These are phyloP conservation scores for Psilocybe cubensis DNA, from an alignment of 768 basidiomycete species.

Conservation along the genomic window DNA sequence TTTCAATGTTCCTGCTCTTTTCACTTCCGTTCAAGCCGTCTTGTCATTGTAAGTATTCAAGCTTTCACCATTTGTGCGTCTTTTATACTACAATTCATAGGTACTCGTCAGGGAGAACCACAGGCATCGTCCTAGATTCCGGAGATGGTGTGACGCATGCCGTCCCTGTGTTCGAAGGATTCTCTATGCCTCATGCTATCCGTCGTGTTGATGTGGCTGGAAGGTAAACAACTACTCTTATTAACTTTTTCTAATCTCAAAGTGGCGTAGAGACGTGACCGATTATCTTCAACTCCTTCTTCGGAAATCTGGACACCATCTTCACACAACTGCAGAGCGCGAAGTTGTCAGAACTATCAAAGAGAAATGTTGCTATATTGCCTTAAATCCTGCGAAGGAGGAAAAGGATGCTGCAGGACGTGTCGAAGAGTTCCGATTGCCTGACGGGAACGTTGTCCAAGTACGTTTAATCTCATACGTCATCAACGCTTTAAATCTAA, in stretches of 20 bases:
- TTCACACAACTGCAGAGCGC: slow-evolving; percentile 96
- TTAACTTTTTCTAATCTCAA: slow-evolving; percentile 19
- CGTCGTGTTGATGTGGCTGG: slow-evolving; percentile 96
- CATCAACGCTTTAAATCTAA: slow-evolving; percentile 15
- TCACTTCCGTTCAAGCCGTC: slow-evolving; percentile 96
- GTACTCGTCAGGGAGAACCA: slow-evolving; percentile 97
- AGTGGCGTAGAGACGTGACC: slow-evolving; percentile 82
- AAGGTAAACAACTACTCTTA: slow-evolving; percentile 53
- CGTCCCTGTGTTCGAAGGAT: slow-evolving; percentile 98
- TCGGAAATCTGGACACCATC: slow-evolving; percentile 91
- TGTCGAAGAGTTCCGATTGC: slow-evolving; percentile 87
- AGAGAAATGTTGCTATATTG: slow-evolving; percentile 97
- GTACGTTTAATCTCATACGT: slow-evolving; percentile 42
- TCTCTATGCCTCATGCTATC: slow-evolving; percentile 99
- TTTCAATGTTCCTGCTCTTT: slow-evolving; percentile 98
- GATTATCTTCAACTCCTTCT: slow-evolving; percentile 94
- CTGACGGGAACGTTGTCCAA: slow-evolving; percentile 93
- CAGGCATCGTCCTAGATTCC: slow-evolving; percentile 98
- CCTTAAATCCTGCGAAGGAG: slow-evolving; percentile 90
- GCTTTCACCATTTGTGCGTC: slow-evolving; percentile 13
- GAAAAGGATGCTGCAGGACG: slow-evolving; percentile 87
- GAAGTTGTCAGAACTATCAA: slow-evolving; percentile 98
- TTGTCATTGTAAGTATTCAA: slow-evolving; percentile 77
- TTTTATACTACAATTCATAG: slow-evolving; percentile 42
- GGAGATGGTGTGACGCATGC: slow-evolving; percentile 99